Base-by-base conservation (phyloP, 805 yeast genomes). In the Candida insectalens region DNA sequence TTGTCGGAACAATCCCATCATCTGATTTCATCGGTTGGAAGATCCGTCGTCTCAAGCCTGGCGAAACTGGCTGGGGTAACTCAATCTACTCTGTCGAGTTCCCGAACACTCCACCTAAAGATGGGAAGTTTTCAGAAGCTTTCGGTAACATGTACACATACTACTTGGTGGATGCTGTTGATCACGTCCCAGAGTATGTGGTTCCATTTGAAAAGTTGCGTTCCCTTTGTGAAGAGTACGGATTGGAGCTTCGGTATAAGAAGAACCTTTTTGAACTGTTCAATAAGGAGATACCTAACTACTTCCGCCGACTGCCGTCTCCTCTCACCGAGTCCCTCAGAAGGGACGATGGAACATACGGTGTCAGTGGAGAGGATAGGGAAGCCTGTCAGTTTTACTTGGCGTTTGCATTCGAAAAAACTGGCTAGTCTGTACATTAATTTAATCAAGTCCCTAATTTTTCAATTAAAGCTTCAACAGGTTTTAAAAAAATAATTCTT, bases 131-230 rank as follows among this genome's bases (percentile, higher is more conserved):
- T 49, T 61, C 74, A 7, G 71, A 77, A 1, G 83, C 92, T 0
- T 85, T 64, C 51, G 99, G 98, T 0, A 82, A 88, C 55, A 67
- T 73, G 47, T 92, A 92, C 55, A 74, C 72, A 35, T 92, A 83
- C 53, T 83, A 65, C 59, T 61, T 92, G 38, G 77, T 77, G 43
- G 98, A 92, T 60, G 98, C 99, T 0, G 89, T 92, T 32, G 96
- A 85, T 41, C 79, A 92, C 47, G 96, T 92, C 17, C 97, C 97
- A 0, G 99, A 92, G 51, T 92, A 82, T 49, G 94, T 92, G 5
- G 96, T 92, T 5, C 97, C 96, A 1, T 87, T 92, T 57, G 96
- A 89, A 49, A 72, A 78, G 1, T 72, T 92, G 37, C 68, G 95
- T 55, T 73, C 79, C 36, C 59, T 89, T 35, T 94, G 96, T 29